Conservation (phyloP, 257 asterid species). For the Rauvolfia tetraphylla region DNA sequence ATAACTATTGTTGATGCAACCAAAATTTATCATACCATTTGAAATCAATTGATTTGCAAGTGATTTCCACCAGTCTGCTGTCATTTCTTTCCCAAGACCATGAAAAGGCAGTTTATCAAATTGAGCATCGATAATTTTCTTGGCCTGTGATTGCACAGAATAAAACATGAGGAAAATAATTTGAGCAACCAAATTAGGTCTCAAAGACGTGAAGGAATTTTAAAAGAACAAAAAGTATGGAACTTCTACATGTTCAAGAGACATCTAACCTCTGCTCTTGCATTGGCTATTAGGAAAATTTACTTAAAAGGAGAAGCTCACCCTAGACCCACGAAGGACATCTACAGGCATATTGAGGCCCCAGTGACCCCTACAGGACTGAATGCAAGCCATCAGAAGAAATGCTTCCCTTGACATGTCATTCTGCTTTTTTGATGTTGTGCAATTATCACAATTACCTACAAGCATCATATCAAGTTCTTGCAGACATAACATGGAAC, state of each 20-base stretch:
- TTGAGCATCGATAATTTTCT: slow-evolving; percentile 66
- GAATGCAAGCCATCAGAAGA: slow-evolving; percentile 85
- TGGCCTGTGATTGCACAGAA: slow-evolving; percentile 52
- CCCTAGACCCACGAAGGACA: slow-evolving; percentile 96
- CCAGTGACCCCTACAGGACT: slow-evolving; percentile 75
- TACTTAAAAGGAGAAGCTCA: slow-evolving; percentile 38
- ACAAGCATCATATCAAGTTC: slow-evolving; percentile 23
- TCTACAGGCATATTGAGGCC: slow-evolving; percentile 90
- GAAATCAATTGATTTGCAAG: slow-evolving; percentile 74
- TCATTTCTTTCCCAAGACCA: slow-evolving; percentile 80
- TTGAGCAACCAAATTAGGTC: neutral
- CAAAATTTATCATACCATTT: slow-evolving; percentile 43
- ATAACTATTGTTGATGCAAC: neutral
- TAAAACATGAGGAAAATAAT: neutral
- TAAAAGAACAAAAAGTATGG: neutral
- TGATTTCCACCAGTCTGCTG: slow-evolving; percentile 96
- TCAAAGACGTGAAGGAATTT: neutral
- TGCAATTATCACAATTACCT: slow-evolving; percentile 95
- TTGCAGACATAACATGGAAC: neutral
- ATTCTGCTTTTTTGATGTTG: slow-evolving; percentile 57
- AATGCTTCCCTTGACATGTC: slow-evolving; percentile 90
- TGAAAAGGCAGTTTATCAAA: slow-evolving; percentile 88
- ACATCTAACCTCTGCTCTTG: slow-evolving; percentile 3
- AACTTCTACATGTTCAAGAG: neutral
- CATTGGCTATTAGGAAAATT: slow-evolving; percentile 6